Evolutionary conservation across 106 monocot genomes (phyloP).

Genomic region (Dendrobium catenatum): DNA sequence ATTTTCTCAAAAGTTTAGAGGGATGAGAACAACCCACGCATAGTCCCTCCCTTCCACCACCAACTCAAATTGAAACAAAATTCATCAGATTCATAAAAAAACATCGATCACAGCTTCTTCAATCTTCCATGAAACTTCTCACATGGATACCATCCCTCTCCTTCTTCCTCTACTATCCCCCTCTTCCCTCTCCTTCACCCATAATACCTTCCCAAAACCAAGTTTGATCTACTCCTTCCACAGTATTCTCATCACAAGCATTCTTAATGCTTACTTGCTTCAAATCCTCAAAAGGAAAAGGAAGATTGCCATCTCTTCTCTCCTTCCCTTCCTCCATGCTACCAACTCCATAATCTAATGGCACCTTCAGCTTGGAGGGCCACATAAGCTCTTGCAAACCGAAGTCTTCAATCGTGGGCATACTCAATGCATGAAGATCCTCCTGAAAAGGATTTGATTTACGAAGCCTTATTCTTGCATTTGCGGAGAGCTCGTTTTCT

Average conservation of each 20-base stretch:
- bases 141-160: no score
- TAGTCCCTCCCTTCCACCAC: background rate
- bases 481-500: background rate
- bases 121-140: background rate
- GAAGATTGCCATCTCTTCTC: background rate
- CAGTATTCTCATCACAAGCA: background rate
- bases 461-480: background rate
- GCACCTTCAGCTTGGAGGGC: background rate
- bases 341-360: background rate
- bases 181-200: slow-evolving; percentile 14
- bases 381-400: slow-evolving; percentile 3
- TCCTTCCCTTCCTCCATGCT: background rate
- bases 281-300: slow-evolving; percentile 17
- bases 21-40: background rate
- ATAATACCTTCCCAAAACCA: slow-evolving; percentile 41
- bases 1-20: background rate
- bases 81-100: background rate
- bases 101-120: background rate
- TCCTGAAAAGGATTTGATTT: background rate
- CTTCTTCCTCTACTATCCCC: slow-evolving; percentile 4
- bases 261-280: slow-evolving; percentile 17
- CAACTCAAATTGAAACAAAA: background rate
- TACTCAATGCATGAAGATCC: background rate
- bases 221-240: slow-evolving; percentile 18
- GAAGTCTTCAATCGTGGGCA: background rate